Conservation (phyloP, 129 eudicot genomes). For the Flaveria sonorensis region DNA sequence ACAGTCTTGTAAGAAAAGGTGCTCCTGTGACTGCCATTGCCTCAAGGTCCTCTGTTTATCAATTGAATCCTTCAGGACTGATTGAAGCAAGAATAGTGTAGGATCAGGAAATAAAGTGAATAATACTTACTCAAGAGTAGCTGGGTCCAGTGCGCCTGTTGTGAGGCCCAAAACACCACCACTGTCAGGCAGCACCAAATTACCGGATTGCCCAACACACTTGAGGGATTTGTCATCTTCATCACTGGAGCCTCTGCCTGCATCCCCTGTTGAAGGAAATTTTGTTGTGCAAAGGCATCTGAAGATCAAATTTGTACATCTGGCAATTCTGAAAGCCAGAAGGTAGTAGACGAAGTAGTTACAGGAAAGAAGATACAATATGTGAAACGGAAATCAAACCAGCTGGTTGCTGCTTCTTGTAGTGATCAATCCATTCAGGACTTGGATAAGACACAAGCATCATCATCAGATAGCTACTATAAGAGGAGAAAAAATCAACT, state of each 20-base stretch:
- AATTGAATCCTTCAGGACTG: slow-evolving; percentile 35
- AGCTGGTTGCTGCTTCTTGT: slow-evolving; percentile 74
- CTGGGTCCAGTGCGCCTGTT: slow-evolving; percentile 34
- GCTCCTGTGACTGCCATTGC: slow-evolving; percentile 39
- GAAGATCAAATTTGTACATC: slow-evolving; percentile 41
- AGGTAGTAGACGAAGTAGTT: slow-evolving; percentile 46
- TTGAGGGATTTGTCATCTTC: slow-evolving; percentile 39
- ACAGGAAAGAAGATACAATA: slow-evolving; percentile 53
- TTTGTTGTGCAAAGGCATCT: slow-evolving; percentile 23
- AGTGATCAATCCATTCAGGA: slow-evolving; percentile 35
- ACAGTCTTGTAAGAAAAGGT: slow-evolving; percentile 75
- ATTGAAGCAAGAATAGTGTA: slow-evolving; percentile 31
- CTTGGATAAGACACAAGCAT: slow-evolving; percentile 45
- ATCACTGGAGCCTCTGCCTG: slow-evolving; percentile 39
- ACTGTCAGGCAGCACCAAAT: slow-evolving; percentile 30
- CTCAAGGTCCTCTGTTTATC: slow-evolving; percentile 41
- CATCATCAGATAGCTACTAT: slow-evolving; percentile 64
- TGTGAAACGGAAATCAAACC: slow-evolving; percentile 79
- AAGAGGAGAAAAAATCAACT: slow-evolving; percentile 85
- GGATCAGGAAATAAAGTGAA: slow-evolving; percentile 30
- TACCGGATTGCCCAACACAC: slow-evolving; percentile 31
- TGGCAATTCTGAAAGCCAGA: slow-evolving; percentile 42
- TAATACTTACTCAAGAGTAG: slow-evolving; percentile 23
- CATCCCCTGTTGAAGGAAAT: slow-evolving; percentile 35
- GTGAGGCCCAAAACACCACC: slow-evolving; percentile 62